A percentile compares a stretch with the other conserved stretches of the same genome.
Conservation (phyloP, 2,329 filamentous ascomycete species). For the Calonectria honghensis region DNA sequence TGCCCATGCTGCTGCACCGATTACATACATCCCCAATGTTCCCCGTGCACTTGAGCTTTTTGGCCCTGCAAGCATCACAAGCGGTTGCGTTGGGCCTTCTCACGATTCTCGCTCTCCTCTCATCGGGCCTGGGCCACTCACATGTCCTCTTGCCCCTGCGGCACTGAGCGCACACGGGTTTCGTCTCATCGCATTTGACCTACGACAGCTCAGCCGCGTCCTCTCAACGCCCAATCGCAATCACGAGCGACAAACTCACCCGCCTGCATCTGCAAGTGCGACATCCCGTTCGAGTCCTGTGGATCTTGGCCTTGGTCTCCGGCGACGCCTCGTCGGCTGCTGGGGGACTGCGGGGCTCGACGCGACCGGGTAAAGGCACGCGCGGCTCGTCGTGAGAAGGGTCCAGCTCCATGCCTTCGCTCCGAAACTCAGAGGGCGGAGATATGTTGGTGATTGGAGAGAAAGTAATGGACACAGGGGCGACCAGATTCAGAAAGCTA, state of each 20-base stretch:
- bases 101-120: background rate
- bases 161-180: conserved; percentile 13
- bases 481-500: background rate
- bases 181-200: conserved; percentile 27
- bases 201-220: background rate
- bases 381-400: background rate
- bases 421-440: background rate
- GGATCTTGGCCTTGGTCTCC: conserved; percentile 15
- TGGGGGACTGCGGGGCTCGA: conserved; percentile 5
- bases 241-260: conserved; percentile 4
- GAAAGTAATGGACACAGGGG: background rate
- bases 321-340: conserved; percentile 4
- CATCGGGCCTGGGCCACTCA: conserved; percentile 6
- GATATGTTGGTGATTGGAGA: background rate
- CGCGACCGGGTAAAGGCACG: background rate
- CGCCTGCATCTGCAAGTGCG: conserved; percentile 22
- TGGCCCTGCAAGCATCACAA: conserved; percentile 13
- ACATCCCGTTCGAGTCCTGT: conserved; percentile 20
- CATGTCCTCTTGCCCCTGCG: conserved; percentile 18
- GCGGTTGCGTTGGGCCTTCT: conserved; percentile 17
- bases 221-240: background rate
- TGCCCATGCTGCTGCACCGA: background rate
- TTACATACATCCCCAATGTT: background rate
- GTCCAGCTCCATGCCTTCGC: background rate
- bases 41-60: conserved; percentile 25